Evolutionary conservation across 2,329 filamentous ascomycete genomes (phyloP), one percentile per base, ranked within the genome.

Genomic region (Fusarium sp.): DNA sequence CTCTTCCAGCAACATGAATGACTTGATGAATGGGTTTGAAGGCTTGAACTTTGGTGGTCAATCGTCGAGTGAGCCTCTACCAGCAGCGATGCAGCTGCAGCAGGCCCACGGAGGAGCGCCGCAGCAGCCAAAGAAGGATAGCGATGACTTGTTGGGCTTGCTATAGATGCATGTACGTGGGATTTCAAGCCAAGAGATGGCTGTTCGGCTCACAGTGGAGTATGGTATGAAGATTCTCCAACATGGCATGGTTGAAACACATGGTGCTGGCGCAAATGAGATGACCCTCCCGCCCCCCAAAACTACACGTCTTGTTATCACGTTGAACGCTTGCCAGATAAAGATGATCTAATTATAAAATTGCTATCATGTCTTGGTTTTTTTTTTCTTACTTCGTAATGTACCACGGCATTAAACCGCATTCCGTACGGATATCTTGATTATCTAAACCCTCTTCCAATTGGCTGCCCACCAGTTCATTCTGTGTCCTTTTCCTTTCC

Each of bases 11-110:
- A 83, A 88, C 50, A 85, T 97, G 82, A 91, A 91, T 65, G 93
- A 98, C 76, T 79, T 99, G 70, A 89, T 97, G 81, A 92, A 92
- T 71, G 93, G 93, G 1, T 96, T 99, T 72, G 91, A 88, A 25
- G 87, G 87, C 5, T 81, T 99, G 78, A 88, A 92, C 77, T 80
- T 99, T 71, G 84, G 87, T 42, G 86, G 85, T 36, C 77, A 79
- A 21, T 67, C 70, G 45, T 62, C 70, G 14, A 85, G 80, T 63
- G 85, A 88, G 65, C 86, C 90, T 15, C 83, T 89, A 29, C 88
- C 89, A 14, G 80, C 89, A 5, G 79, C 81, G 10, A 83, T 86
- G 73, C 84, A 90, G 70, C 72, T 87, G 63, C 75, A 78, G 45
- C 72, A 75, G 46, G 69, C 71, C 5, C 73, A 77, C 31, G 70